A percentile compares a stretch with the other conserved stretches of the same genome.
These are phyloP conservation scores for Salvia miltiorrhiza DNA, from an alignment of 257 asterid species.

Conservation along the genomic window DNA sequence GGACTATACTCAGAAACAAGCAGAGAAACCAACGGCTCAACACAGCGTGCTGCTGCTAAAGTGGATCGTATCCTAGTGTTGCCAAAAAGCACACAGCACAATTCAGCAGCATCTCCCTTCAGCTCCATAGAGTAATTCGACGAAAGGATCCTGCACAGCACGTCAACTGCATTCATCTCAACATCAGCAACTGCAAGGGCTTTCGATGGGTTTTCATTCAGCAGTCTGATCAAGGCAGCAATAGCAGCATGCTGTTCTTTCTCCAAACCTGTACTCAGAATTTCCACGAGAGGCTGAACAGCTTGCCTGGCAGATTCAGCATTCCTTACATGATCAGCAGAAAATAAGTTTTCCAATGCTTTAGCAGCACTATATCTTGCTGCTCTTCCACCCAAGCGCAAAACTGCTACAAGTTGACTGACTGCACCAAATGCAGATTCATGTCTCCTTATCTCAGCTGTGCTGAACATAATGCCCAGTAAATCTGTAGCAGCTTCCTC, in stretches of 20 bases:
- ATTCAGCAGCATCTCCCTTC: slow-evolving; percentile 94
- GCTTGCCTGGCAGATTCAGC: slow-evolving; percentile 97
- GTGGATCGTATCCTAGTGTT: slow-evolving; percentile 92
- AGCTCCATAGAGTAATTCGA: slow-evolving; percentile 84
- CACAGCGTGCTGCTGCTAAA: slow-evolving; percentile 93
- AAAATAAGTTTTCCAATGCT: slow-evolving; percentile 90
- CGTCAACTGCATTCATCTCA: slow-evolving; percentile 96
- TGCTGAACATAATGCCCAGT: slow-evolving; percentile 84
- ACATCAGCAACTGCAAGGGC: slow-evolving; percentile 96
- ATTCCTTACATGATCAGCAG: slow-evolving; percentile 93
- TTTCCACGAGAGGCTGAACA: slow-evolving; percentile 94
- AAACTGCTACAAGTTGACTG: slow-evolving; percentile 89
- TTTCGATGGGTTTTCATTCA: slow-evolving; percentile 85
- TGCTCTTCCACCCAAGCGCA: slow-evolving; percentile 96
- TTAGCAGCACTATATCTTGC: slow-evolving; percentile 97
- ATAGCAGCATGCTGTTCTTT: slow-evolving; percentile 99
- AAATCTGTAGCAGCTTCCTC: slow-evolving; percentile 99
- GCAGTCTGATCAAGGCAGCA: slow-evolving; percentile 84
- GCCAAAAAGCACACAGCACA: slow-evolving; percentile 84
- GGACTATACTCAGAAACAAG: slow-evolving; percentile 76
- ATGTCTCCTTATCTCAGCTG: slow-evolving; percentile 92
- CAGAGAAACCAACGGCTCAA: slow-evolving; percentile 92
- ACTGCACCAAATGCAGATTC: slow-evolving; percentile 98
- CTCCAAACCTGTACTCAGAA: slow-evolving; percentile 87
- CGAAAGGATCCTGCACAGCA: slow-evolving; percentile 81